phyloP scores from a whole-genome alignment of 2,329 filamentous ascomycete species.

The Fusarium poae region DNA sequence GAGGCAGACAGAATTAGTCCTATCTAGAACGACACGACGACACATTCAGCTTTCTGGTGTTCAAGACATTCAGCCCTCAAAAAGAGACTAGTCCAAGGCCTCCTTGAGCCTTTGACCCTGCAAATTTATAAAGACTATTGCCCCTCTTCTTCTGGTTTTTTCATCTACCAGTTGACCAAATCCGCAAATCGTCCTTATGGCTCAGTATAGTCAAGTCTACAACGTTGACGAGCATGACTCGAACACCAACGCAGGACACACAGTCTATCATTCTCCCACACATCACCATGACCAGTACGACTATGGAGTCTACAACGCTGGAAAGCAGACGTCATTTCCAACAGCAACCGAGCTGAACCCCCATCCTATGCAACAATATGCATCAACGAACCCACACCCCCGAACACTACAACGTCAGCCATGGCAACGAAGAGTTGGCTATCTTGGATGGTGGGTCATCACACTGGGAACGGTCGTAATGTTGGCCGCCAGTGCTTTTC shows the following conservation, averaged over 20 bases:
- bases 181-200: neutral
- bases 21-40: neutral
- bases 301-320: neutral
- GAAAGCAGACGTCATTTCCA: fast-evolving
- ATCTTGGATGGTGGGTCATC: neutral
- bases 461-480: neutral
- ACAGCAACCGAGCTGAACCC: neutral
- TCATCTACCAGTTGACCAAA: neutral
- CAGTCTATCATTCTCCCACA: fast-evolving
- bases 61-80: neutral
- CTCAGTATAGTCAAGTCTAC: slow-evolving; percentile 6
- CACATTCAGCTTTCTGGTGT: no score
- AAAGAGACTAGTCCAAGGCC: neutral
- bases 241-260: neutral
- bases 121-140: neutral
- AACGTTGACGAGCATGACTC: neutral
- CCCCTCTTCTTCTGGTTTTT: no score
- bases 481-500: slow-evolving; percentile 1
- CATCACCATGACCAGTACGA: neutral
- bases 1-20: neutral
- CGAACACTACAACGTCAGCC: neutral
- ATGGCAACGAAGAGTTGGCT: neutral
- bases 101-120: neutral
- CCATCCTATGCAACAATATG: neutral
- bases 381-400: neutral